phyloP scores from a whole-genome alignment of 768 basidiomycete genomes.

The Boletus tomentosulus region DNA sequence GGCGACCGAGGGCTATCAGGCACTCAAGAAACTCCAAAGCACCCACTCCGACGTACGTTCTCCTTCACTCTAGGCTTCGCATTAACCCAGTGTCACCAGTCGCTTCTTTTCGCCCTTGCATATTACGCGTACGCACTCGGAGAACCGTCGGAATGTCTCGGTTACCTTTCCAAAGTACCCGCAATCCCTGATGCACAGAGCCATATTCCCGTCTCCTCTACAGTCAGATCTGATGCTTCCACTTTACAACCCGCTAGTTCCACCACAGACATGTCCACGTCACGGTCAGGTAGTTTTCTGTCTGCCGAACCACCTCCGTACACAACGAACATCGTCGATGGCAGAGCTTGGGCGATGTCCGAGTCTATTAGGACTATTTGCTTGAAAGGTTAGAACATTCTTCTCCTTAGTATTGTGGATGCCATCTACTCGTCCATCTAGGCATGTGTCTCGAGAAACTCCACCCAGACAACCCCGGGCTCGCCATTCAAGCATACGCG shows the following conservation, averaged over 20 bases:
- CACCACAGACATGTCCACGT: slow-evolving; percentile 39
- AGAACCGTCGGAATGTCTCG: slow-evolving; percentile 58
- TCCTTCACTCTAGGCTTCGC: not conserved
- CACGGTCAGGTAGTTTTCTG: slow-evolving; percentile 47
- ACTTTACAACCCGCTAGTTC: slow-evolving; percentile 36
- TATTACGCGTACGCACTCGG: slow-evolving; percentile 80
- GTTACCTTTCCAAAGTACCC: slow-evolving; percentile 51
- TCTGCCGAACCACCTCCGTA: slow-evolving; percentile 39
- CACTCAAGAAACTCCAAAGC: slow-evolving; percentile 45
- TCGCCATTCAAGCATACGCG: slow-evolving; percentile 57
- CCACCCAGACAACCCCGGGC: slow-evolving; percentile 41
- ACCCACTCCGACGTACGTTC: slow-evolving; percentile 57
- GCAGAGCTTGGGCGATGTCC: slow-evolving; percentile 65
- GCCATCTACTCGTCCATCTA: slow-evolving; percentile 24
- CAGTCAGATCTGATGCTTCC: slow-evolving; percentile 39
- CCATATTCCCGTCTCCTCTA: slow-evolving; percentile 45
- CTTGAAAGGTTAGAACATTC: slow-evolving; percentile 56
- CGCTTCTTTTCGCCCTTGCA: slow-evolving; percentile 62
- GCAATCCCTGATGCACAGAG: slow-evolving; percentile 51
- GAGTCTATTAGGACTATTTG: slow-evolving; percentile 76
- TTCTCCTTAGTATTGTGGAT: not conserved
- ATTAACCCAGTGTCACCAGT: slow-evolving; percentile 38
- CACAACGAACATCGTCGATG: slow-evolving; percentile 58
- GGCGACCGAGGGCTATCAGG: slow-evolving; percentile 49
- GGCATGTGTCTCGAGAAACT: slow-evolving; percentile 76